A percentile compares a stretch with the other conserved stretches of the same genome.
phyloP scores from a whole-genome alignment of 768 basidiomycete species.

The Phaffia australis region DNA sequence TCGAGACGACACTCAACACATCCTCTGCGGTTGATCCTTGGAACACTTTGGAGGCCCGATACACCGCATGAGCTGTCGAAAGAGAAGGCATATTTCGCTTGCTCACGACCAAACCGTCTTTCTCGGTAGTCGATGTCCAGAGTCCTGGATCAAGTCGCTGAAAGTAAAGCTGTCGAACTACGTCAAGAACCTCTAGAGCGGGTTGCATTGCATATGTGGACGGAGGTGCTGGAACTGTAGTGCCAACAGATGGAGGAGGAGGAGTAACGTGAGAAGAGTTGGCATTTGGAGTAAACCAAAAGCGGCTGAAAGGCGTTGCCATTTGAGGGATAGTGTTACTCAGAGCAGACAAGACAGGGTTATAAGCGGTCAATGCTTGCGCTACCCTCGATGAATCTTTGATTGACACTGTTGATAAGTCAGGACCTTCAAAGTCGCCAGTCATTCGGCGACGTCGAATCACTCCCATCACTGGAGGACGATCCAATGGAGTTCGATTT shows the following conservation, averaged over 20 bases:
- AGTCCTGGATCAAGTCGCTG: constrained; percentile 46
- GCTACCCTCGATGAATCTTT: constrained; percentile 34
- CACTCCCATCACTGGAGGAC: constrained; percentile 61
- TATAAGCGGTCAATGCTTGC: background rate
- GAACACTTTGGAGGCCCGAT: constrained; percentile 79
- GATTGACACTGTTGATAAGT: background rate
- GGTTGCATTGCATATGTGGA: constrained; percentile 59
- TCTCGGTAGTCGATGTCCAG: constrained; percentile 64
- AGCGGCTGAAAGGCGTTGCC: constrained; percentile 13
- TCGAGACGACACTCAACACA: constrained; percentile 59
- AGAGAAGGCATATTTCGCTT: constrained; percentile 65
- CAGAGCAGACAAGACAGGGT: background rate
- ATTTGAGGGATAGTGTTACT: constrained; percentile 5
- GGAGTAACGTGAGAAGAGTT: background rate
- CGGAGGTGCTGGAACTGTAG: background rate
- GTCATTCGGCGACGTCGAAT: constrained; percentile 61
- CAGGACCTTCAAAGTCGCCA: constrained; percentile 47
- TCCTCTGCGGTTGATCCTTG: constrained; percentile 92
- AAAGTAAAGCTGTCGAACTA: constrained; percentile 62
- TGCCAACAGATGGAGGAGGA: background rate
- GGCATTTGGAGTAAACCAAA: constrained; percentile 8
- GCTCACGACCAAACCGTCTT: constrained; percentile 58
- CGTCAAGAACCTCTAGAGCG: constrained; percentile 68
- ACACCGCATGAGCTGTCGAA: constrained; percentile 68
- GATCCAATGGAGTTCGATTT: constrained; percentile 77